Percentiles rank a stretch among this genome's conserved stretches.
phyloP scores from a whole-genome alignment of 2,329 filamentous ascomycete species.

The Aspergillus sp. region DNA sequence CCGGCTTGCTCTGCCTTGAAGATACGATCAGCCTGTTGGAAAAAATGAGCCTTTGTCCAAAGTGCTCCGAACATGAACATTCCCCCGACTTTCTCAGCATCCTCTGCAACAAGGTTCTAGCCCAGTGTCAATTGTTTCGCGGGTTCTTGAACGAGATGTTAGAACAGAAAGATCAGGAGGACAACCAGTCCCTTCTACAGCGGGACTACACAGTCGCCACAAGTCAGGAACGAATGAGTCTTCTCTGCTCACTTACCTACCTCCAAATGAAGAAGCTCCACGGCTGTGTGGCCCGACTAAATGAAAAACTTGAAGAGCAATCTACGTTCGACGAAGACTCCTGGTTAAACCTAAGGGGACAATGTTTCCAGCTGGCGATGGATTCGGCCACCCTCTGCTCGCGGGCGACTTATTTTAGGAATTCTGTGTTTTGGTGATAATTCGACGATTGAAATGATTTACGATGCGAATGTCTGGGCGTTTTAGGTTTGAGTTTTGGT shows the following conservation, averaged over 20 bases:
- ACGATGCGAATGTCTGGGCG: neutral
- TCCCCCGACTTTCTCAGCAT: neutral
- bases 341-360: constrained; percentile 3
- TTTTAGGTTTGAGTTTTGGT: neutral
- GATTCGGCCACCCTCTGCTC: constrained; percentile 1
- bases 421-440: neutral
- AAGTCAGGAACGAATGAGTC: neutral
- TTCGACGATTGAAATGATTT: neutral
- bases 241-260: constrained; percentile 1
- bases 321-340: constrained; percentile 5
- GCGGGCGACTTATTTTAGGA: neutral
- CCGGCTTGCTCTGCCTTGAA: constrained; percentile 1
- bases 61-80: neutral
- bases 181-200: neutral
- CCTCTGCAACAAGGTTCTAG: constrained; percentile 3
- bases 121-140: constrained; percentile 6
- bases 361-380: constrained; percentile 1
- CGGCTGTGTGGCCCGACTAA: neutral
- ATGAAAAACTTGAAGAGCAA: neutral
- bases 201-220: neutral
- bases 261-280: constrained; percentile 6
- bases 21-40: constrained; percentile 3
- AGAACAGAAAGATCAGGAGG: neutral
- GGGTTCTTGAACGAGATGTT: neutral
- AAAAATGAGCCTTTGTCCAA: constrained; percentile 7